These are phyloP conservation scores for Coniochaeta sp. DNA, from an alignment of 2,329 filamentous ascomycete genomes.

Conservation along the genomic window DNA sequence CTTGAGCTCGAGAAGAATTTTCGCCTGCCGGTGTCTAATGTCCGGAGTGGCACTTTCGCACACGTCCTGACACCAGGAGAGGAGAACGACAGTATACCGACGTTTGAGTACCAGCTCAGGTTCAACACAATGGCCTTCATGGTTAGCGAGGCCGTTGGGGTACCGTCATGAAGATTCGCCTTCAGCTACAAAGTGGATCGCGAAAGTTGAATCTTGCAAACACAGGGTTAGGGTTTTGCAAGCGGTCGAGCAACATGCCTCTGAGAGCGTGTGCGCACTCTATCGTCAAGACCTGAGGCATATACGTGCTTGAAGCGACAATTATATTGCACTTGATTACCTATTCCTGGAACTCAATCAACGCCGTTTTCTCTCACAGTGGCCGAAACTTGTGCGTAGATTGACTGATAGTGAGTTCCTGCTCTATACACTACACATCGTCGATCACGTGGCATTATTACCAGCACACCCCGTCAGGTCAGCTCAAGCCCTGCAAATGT, in stretches of 20 bases:
- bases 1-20: constrained; percentile 10
- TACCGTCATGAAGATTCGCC: neutral
- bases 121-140: neutral
- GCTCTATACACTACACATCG: neutral
- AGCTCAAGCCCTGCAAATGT: neutral
- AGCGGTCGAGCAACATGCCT: neutral
- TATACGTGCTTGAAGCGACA: neutral
- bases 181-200: neutral
- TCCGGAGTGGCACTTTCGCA: neutral
- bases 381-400: too few species aligned
- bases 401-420: neutral
- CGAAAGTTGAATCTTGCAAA: neutral
- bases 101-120: neutral
- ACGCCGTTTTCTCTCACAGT: too few species aligned
- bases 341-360: neutral
- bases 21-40: neutral
- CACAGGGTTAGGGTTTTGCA: neutral
- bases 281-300: neutral
- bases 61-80: too few species aligned
- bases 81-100: neutral
- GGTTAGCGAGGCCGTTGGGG: neutral
- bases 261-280: neutral
- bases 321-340: neutral
- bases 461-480: neutral
- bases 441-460: neutral